These are phyloP conservation scores for Hypomontagnella submonticulosa DNA, from an alignment of 495 filamentous ascomycete genomes.

Conservation along the genomic window DNA sequence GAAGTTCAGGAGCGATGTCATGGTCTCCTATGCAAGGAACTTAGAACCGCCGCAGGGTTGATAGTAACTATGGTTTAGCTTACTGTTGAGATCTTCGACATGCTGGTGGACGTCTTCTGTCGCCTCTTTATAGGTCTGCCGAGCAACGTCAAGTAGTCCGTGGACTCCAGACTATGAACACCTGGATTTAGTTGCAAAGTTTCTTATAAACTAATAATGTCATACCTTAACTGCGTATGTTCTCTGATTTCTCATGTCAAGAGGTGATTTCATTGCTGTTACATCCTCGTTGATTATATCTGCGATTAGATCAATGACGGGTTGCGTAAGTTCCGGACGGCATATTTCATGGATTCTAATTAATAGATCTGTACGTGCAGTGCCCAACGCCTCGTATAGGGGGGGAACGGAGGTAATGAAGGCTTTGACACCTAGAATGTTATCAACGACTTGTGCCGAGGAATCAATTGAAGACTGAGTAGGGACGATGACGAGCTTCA, in stretches of 20 bases:
- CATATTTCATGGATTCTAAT: slow-evolving; percentile 75
- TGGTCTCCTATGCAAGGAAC: slow-evolving; percentile 60
- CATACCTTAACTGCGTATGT: slow-evolving; percentile 89
- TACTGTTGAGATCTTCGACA: slow-evolving; percentile 71
- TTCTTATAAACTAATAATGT: slow-evolving; percentile 1
- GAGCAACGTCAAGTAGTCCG: slow-evolving; percentile 86
- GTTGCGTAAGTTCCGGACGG: slow-evolving; percentile 65
- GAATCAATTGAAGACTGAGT: slow-evolving; percentile 70
- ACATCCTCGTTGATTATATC: slow-evolving; percentile 83
- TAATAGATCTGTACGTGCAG: slow-evolving; percentile 73
- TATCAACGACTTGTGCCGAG: slow-evolving; percentile 83
- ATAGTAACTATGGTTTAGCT: slow-evolving; percentile 22
- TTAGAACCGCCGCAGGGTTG: neutral
- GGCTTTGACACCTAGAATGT: slow-evolving; percentile 86
- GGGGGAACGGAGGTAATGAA: slow-evolving; percentile 75
- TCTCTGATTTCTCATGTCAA: slow-evolving; percentile 90
- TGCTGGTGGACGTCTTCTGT: slow-evolving; percentile 80
- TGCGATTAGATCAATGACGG: slow-evolving; percentile 72
- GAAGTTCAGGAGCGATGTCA: slow-evolving; percentile 71
- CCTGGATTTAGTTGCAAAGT: slow-evolving; percentile 3
- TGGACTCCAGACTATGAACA: slow-evolving; percentile 77
- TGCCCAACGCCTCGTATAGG: slow-evolving; percentile 73
- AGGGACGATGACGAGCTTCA: slow-evolving; percentile 55
- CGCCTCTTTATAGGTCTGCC: slow-evolving; percentile 86
- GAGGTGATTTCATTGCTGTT: slow-evolving; percentile 77